phyloP scores from a whole-genome alignment of 2,329 filamentous ascomycete species.

The Cryphonectria nitschkei region DNA sequence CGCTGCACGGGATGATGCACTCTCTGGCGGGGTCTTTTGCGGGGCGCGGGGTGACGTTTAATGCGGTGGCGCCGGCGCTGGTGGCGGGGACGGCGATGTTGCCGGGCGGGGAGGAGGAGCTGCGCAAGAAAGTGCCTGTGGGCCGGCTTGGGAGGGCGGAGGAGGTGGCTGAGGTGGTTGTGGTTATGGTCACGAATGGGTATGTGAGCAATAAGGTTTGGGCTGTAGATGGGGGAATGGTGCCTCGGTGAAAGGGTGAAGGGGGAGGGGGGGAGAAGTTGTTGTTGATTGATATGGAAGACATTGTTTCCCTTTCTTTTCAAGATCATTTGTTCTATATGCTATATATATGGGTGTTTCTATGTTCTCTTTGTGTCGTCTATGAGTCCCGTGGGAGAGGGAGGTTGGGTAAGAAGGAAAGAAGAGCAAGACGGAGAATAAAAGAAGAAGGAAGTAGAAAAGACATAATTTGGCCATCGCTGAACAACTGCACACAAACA shows the following conservation, averaged over 20 bases:
- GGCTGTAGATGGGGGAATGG: constrained; percentile 22
- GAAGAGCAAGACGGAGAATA: too few relatives aligned
- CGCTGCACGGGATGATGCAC: constrained; percentile 23
- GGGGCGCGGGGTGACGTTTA: constrained; percentile 18
- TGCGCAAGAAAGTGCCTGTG: constrained; percentile 9
- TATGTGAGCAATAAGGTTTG: constrained; percentile 26
- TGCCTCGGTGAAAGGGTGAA: constrained; percentile 6
- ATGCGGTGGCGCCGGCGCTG: constrained; percentile 25
- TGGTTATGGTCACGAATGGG: constrained; percentile 22
- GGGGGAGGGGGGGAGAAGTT: too few relatives aligned
- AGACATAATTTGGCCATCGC: neutral
- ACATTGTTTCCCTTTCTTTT: too few relatives aligned
- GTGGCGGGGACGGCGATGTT: constrained; percentile 23
- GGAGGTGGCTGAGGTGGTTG: constrained; percentile 22
- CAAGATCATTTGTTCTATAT: neutral
- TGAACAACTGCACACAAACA: neutral
- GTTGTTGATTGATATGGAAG: too few relatives aligned
- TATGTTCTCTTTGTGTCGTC: constrained; percentile 9
- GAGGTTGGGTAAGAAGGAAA: too few relatives aligned
- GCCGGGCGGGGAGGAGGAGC: constrained; percentile 7
- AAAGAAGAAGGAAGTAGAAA: too few relatives aligned
- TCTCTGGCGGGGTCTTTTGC: constrained; percentile 7
- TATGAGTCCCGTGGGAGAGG: constrained; percentile 9
- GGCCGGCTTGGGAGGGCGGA: constrained; percentile 19
- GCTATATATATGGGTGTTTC: neutral